Percentiles rank a stretch among this genome's conserved stretches.
Conservation (phyloP, 1,139 yeast genomes). For the Diutina neorugosa region DNA sequence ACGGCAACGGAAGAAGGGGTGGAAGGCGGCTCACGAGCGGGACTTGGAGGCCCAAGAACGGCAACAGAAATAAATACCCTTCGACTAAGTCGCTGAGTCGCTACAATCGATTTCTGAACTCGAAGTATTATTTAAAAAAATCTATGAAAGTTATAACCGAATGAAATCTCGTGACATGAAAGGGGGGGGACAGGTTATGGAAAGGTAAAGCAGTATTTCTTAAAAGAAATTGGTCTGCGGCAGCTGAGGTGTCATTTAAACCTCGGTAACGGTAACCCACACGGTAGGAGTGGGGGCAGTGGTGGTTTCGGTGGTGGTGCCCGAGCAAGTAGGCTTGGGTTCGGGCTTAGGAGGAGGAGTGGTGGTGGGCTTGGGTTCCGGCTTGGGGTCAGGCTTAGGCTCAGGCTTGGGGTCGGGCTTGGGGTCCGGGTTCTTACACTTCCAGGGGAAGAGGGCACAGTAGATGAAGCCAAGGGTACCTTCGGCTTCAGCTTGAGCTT, state of each 20-base stretch:
- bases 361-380: neutral
- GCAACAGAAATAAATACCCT: no score
- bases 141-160: conserved; percentile 2
- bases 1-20: conserved; percentile 67
- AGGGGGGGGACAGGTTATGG: neutral
- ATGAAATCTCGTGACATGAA: neutral
- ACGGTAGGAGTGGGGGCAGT: conserved; percentile 3
- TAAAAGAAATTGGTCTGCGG: neutral
- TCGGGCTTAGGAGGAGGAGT: neutral
- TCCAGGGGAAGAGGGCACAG: conserved; percentile 3
- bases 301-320: neutral
- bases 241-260: neutral
- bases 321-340: neutral
- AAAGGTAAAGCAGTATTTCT: neutral
- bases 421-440: neutral
- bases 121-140: neutral
- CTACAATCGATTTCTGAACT: no score
- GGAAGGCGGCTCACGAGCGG: conserved; percentile 33
- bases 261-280: neutral
- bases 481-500: neutral
- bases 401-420: neutral
- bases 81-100: no score
- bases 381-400: neutral
- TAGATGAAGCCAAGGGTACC: neutral
- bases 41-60: conserved; percentile 1